Evolutionary conservation across 2,329 filamentous ascomycete species (phyloP).

Genomic region (Colletotrichum acutatum): DNA sequence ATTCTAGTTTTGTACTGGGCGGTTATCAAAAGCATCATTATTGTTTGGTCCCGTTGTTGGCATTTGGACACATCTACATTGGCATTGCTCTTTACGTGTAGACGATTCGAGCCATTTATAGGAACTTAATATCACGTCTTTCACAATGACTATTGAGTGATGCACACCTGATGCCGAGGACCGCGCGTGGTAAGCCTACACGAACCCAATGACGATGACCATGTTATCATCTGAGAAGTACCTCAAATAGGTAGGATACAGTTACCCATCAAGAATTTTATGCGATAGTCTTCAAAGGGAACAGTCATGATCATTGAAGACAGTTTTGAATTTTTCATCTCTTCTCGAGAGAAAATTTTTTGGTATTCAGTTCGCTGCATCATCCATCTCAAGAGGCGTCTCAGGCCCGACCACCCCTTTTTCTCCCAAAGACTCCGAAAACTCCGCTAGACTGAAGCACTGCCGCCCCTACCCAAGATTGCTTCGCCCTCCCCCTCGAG

Average conservation of each 20-base stretch:
- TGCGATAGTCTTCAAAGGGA: background rate
- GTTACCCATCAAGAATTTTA: background rate
- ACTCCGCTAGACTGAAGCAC: conserved; percentile 32
- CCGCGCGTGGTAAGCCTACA: too few species aligned
- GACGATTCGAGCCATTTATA: background rate
- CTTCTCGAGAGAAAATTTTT: background rate
- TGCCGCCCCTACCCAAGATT: conserved; percentile 17
- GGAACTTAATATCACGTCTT: background rate
- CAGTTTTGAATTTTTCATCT: background rate
- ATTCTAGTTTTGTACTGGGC: background rate
- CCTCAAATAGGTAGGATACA: too few species aligned
- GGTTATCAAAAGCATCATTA: background rate
- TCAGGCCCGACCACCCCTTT: background rate
- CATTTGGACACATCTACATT: background rate
- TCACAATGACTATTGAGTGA: too few species aligned
- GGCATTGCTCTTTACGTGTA: background rate
- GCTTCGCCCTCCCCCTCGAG: conserved; percentile 2
- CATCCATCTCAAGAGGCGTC: conserved; percentile 14
- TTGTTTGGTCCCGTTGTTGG: background rate
- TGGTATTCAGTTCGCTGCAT: conserved; percentile 34
- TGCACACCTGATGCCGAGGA: too few species aligned
- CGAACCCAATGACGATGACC: too few species aligned
- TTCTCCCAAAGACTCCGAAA: conserved; percentile 26
- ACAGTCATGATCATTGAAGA: background rate
- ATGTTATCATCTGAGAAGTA: too few species aligned